Evolutionary conservation across 768 basidiomycete species (phyloP), one percentile per base, ranked within the genome.

Genomic region (Boletus vermiculosoides): DNA sequence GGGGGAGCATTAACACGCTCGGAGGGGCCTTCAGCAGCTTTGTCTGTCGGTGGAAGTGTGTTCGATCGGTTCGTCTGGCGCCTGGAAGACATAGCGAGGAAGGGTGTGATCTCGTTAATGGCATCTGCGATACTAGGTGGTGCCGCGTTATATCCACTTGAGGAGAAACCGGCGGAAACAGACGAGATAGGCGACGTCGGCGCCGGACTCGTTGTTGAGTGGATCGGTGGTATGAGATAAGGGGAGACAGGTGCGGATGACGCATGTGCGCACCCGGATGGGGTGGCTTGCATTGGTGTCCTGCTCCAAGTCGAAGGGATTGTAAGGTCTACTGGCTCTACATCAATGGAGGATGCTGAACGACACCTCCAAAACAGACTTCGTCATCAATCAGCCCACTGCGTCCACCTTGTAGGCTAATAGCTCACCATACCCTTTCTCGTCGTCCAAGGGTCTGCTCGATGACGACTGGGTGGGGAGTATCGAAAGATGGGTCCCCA

Each of bases 401-500:
- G 49, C 50, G 3, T 65, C 68, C 2, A 42, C 64, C 13, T 45
- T 48, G 3, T 72, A 66, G 70, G 65, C 62, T 0, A 72, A 62
- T 45, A 70, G 63, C 45, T 72, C 71, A 4, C 70, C 72, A 2
- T 71, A 60, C 50, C 73, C 80, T 9, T 67, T 90, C 23, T 66
- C 78, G 10, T 92, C 90, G 90, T 68, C 72, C 28, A 87, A 90
- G 65, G 90, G 87, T 8, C 72, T 84, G 11, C 64, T 77, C 13
- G 88, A 20, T 0, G 16, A 4, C 30, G 20, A 9, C 40, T 12
- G 41, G 34, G 10, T 47, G 54, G 20, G 53, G 45, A 11, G 37
- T 8, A 9, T 39, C 42, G 48, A 60, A 52, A 1, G 56, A 55
- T 13, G 55, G 36, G n/a, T 39, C 30, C 4, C 25, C 18, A 2